phyloP scores from a whole-genome alignment of 805 yeast species.

The Candida xiaguanensis region DNA sequence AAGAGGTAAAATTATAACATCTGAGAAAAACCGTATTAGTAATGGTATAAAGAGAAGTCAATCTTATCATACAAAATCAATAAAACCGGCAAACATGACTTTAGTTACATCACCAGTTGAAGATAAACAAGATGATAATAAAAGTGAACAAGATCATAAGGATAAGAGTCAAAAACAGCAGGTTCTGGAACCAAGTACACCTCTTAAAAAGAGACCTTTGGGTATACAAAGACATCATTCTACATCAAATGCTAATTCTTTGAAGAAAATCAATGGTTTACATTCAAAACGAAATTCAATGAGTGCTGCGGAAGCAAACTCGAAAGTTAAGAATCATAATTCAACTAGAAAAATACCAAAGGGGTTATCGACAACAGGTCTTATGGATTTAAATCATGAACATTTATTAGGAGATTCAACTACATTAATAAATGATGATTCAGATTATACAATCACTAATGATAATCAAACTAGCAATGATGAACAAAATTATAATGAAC shows the following conservation, averaged over 20 bases:
- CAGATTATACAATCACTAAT: constrained; percentile 2
- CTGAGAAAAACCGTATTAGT: constrained; percentile 13
- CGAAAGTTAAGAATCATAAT: constrained; percentile 1
- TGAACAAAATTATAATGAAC: neutral
- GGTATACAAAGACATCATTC: constrained; percentile 26
- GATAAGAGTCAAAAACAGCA: constrained; percentile 2
- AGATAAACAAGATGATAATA: neutral
- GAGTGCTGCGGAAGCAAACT: constrained; percentile 10
- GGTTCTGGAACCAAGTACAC: constrained; percentile 11
- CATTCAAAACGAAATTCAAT: constrained; percentile 13
- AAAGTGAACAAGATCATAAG: neutral
- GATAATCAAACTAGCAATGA: neutral
- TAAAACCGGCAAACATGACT: constrained; percentile 8
- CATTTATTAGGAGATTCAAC: constrained; percentile 10
- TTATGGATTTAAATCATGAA: constrained; percentile 7
- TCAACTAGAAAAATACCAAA: constrained; percentile 17
- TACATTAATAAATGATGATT: constrained; percentile 13
- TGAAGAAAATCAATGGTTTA: neutral
- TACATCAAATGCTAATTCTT: constrained; percentile 6
- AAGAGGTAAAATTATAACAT: constrained; percentile 54
- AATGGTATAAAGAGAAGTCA: constrained; percentile 7
- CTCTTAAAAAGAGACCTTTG: constrained; percentile 15
- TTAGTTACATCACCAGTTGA: constrained; percentile 22
- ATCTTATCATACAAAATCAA: constrained; percentile 4
- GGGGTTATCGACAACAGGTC: constrained; percentile 16